A percentile compares a stretch with the other conserved stretches of the same genome.
Conservation (phyloP, 768 basidiomycete genomes). For the Russula lepida region DNA sequence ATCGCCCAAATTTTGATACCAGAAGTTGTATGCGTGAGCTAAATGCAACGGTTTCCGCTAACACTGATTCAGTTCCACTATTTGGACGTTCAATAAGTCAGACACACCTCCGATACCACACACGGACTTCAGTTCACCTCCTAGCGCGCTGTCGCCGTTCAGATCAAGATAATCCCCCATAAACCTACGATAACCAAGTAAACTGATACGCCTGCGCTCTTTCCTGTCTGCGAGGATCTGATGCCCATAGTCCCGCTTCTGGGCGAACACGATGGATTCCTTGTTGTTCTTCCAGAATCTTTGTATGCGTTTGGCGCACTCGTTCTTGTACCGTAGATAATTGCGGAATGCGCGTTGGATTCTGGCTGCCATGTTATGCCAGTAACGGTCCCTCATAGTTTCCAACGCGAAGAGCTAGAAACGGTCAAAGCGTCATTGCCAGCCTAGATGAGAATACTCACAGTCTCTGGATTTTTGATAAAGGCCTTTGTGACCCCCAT, state of each 20-base stretch:
- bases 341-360: slow-evolving; percentile 97
- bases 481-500: slow-evolving; percentile 99
- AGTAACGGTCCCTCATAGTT: slow-evolving; percentile 97
- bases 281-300: slow-evolving; percentile 99
- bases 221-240: slow-evolving; percentile 85
- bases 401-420: slow-evolving; percentile 89
- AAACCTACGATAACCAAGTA: slow-evolving; percentile 90
- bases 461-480: slow-evolving; percentile 98
- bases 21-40: slow-evolving; percentile 75
- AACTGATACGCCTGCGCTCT: slow-evolving; percentile 87
- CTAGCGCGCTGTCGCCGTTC: slow-evolving; percentile 71
- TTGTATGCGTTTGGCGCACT: slow-evolving; percentile 91
- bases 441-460: slow-evolving; percentile 31
- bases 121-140: slow-evolving; percentile 60
- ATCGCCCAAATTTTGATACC: slow-evolving; percentile 76
- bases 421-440: neutral
- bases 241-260: slow-evolving; percentile 92
- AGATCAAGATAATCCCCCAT: slow-evolving; percentile 94
- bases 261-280: slow-evolving; percentile 79
- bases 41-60: slow-evolving; percentile 77
- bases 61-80: neutral
- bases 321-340: slow-evolving; percentile 91
- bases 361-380: slow-evolving; percentile 98
- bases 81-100: neutral
- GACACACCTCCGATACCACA: slow-evolving; percentile 67